Evolutionary conservation across 192 early-diverging fungal genomes (phyloP).

Genomic region (Blastocladiella britannica): DNA sequence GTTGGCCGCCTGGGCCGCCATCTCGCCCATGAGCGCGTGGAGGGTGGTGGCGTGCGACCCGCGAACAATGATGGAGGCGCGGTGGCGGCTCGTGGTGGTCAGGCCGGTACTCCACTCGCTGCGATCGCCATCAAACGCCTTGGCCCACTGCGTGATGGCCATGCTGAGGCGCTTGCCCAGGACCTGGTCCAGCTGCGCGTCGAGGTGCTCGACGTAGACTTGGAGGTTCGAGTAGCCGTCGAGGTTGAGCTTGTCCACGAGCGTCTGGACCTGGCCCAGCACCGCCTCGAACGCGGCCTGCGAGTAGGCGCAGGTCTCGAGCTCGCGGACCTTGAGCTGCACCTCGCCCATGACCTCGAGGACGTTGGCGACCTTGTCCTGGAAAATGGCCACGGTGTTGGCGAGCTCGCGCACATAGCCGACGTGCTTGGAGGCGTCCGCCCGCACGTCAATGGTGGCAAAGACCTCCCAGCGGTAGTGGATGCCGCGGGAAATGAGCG

Average conservation of each 20-base stretch:
- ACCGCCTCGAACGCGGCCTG: constrained; percentile 39
- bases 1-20: constrained; percentile 17
- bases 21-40: constrained; percentile 21
- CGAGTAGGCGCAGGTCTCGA: constrained; percentile 58
- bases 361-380: constrained; percentile 78
- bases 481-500: constrained; percentile 51
- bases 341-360: constrained; percentile 70
- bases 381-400: constrained; percentile 67
- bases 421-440: constrained; percentile 55
- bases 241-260: constrained; percentile 79
- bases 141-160: constrained; percentile 57
- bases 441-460: constrained; percentile 32
- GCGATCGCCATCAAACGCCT: constrained; percentile 20
- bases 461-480: constrained; percentile 9
- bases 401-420: constrained; percentile 92
- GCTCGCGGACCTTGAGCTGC: constrained; percentile 54
- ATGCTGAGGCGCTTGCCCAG: constrained; percentile 48
- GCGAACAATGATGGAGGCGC: not conserved
- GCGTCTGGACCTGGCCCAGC: constrained; percentile 66
- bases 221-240: constrained; percentile 88
- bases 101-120: not conserved
- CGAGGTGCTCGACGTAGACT: constrained; percentile 65
- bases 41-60: not conserved
- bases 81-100: not conserved
- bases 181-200: constrained; percentile 53